phyloP scores from a whole-genome alignment of 805 yeast genomes.

The Kazachstania psychrophila region DNA sequence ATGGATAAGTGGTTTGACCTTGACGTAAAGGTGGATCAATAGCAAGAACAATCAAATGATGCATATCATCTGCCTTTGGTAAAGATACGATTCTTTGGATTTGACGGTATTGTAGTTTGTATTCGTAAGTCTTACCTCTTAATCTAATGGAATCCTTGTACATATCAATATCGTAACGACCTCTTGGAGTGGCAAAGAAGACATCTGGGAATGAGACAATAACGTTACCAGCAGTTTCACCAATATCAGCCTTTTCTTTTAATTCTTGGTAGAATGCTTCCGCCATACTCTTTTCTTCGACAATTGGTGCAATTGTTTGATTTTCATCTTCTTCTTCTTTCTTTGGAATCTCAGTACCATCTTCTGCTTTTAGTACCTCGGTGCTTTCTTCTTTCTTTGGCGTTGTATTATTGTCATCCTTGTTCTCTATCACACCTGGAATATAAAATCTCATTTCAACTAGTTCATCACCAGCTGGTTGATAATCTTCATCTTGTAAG shows the following conservation, averaged over 20 bases:
- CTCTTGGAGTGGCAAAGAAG: slow-evolving; percentile 92
- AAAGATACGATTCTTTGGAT: slow-evolving; percentile 83
- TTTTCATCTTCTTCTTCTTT: slow-evolving; percentile 19
- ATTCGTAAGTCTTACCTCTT: slow-evolving; percentile 96
- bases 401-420: slow-evolving; percentile 33
- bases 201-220: slow-evolving; percentile 88
- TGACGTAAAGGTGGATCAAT: slow-evolving; percentile 96
- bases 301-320: slow-evolving; percentile 17
- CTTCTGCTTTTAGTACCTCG: slow-evolving; percentile 38
- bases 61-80: slow-evolving; percentile 90
- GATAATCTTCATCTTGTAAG: slow-evolving; percentile 43
- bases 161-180: slow-evolving; percentile 95
- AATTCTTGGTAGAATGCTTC: slow-evolving; percentile 80
- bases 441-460: slow-evolving; percentile 90
- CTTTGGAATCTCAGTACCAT: slow-evolving; percentile 21
- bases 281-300: slow-evolving; percentile 53
- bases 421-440: slow-evolving; percentile 66
- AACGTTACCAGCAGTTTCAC: slow-evolving; percentile 89
- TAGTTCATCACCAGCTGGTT: slow-evolving; percentile 84
- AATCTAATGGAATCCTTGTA: slow-evolving; percentile 78
- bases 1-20: slow-evolving; percentile 95
- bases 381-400: slow-evolving; percentile 24
- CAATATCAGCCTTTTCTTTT: slow-evolving; percentile 88
- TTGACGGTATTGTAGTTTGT: slow-evolving; percentile 83
- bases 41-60: slow-evolving; percentile 79